phyloP scores from a whole-genome alignment of 805 yeast species.

The Tetrapisispora fleetii region DNA sequence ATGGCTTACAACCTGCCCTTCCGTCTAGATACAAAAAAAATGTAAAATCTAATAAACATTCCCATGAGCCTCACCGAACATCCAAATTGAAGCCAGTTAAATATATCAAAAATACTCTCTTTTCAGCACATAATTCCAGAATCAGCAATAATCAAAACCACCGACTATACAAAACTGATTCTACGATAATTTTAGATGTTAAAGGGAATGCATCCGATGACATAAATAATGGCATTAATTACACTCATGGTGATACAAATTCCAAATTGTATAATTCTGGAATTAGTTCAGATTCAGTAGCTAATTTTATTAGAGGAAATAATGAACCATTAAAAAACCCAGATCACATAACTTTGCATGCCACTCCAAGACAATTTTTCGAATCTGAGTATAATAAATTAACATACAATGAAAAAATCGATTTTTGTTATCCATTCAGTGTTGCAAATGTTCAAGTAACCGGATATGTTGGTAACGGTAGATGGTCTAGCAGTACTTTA shows the following conservation, averaged over 20 bases:
- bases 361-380: slow-evolving; percentile 7
- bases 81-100: background rate
- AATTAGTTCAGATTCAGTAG: background rate
- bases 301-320: background rate
- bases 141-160: too few relatives aligned
- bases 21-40: background rate
- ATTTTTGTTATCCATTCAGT: slow-evolving; percentile 6
- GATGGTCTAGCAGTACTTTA: slow-evolving; percentile 7
- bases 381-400: slow-evolving; percentile 3
- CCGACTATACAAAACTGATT: background rate
- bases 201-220: background rate
- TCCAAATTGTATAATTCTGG: background rate
- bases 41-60: background rate
- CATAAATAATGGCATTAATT: background rate
- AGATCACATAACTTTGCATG: slow-evolving; percentile 5
- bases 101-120: background rate
- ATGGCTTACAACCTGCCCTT: background rate
- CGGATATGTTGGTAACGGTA: slow-evolving; percentile 16
- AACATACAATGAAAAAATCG: slow-evolving; percentile 4
- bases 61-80: background rate
- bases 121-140: background rate
- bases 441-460: slow-evolving; percentile 9
- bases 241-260: background rate
- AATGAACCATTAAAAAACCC: background rate
- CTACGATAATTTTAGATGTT: background rate